Conservation (phyloP, 306 rosid species). For the Rubus idaeus region DNA sequence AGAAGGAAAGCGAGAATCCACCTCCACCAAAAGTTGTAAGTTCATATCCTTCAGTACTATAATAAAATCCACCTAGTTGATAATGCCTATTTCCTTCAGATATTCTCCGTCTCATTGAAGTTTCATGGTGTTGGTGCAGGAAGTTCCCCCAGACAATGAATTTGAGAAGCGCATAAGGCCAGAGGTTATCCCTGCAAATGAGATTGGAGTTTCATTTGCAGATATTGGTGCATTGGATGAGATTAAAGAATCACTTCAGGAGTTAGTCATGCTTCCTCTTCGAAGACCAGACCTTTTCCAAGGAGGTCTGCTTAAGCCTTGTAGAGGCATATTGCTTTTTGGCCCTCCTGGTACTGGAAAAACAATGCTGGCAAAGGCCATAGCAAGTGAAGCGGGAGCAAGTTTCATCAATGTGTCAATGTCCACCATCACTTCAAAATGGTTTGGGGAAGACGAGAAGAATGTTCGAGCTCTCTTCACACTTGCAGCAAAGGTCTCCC, state of each 20-base stretch:
- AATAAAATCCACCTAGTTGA: neutral
- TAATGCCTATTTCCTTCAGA: conserved; percentile 6
- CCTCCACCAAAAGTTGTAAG: conserved; percentile 64
- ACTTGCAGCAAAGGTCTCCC: conserved; percentile 78
- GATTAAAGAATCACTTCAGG: conserved; percentile 78
- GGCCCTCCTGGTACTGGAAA: conserved; percentile 92
- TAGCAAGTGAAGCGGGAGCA: conserved; percentile 84
- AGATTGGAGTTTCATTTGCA: conserved; percentile 78
- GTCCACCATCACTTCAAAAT: conserved; percentile 73
- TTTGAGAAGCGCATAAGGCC: conserved; percentile 81
- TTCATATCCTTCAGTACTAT: conserved; percentile 21
- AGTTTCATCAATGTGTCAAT: conserved; percentile 79
- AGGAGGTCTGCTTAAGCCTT: conserved; percentile 75
- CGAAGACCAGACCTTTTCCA: conserved; percentile 79
- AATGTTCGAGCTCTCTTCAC: conserved; percentile 74
- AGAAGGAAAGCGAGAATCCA: conserved; percentile 68
- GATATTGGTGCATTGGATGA: conserved; percentile 79
- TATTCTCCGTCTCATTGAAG: conserved; percentile 9
- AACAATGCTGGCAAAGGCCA: conserved; percentile 86
- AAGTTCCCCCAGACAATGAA: conserved; percentile 71
- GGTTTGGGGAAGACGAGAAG: conserved; percentile 84
- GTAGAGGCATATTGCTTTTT: conserved; percentile 75
- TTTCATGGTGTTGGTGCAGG: conserved; percentile 40
- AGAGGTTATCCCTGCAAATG: conserved; percentile 76
- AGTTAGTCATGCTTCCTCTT: conserved; percentile 80